Percentiles rank a stretch among this genome's conserved stretches.
Evolutionary conservation across 805 yeast species (phyloP).

Genomic region (Soucietia sequanensis): DNA sequence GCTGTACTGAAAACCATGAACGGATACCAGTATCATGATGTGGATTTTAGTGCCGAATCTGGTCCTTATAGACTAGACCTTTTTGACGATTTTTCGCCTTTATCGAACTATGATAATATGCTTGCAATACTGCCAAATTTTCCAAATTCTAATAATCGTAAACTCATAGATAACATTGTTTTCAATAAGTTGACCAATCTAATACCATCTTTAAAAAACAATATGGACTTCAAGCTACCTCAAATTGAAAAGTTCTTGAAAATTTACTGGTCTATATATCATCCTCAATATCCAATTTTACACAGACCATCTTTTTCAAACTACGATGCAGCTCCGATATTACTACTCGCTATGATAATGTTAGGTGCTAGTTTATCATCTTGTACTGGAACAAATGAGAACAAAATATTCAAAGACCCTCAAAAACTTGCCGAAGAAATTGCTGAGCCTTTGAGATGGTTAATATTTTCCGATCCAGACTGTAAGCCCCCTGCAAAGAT

Average conservation of each 20-base stretch:
- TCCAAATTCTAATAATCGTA: slow-evolving; percentile 14
- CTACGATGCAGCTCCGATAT: slow-evolving; percentile 42
- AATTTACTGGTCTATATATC: slow-evolving; percentile 55
- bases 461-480: slow-evolving; percentile 62
- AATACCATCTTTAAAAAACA: slow-evolving; percentile 14
- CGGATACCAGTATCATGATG: too few species aligned
- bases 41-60: too few species aligned
- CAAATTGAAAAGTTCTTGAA: slow-evolving; percentile 17
- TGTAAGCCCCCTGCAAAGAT: slow-evolving; percentile 72
- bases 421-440: slow-evolving; percentile 44
- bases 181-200: slow-evolving; percentile 9
- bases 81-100: slow-evolving; percentile 15
- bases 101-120: slow-evolving; percentile 14
- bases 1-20: too few species aligned
- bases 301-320: slow-evolving; percentile 58
- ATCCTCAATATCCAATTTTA: slow-evolving; percentile 57
- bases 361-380: slow-evolving; percentile 49
- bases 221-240: slow-evolving; percentile 13
- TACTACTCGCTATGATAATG: slow-evolving; percentile 53
- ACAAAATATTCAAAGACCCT: slow-evolving; percentile 10
- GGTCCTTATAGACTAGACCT: slow-evolving; percentile 3
- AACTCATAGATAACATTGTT: slow-evolving; percentile 11
- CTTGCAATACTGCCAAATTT: slow-evolving; percentile 19
- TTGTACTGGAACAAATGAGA: slow-evolving; percentile 21
- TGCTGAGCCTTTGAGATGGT: slow-evolving; percentile 62